Conservation (phyloP, 2,329 filamentous ascomycete species). For the Claviceps sp. region DNA sequence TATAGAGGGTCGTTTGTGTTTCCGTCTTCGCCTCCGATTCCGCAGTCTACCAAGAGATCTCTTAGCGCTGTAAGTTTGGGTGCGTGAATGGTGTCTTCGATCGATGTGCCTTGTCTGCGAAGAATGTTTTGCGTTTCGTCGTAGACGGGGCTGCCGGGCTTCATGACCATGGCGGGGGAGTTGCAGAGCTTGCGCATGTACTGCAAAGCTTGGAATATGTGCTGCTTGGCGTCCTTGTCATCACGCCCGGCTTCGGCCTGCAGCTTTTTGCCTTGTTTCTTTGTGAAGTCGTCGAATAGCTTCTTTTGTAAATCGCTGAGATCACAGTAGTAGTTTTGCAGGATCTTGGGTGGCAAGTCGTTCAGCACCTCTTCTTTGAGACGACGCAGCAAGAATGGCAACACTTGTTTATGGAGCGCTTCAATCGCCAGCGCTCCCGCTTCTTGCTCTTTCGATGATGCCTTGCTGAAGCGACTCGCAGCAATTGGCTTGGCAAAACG, state of each 20-base stretch:
- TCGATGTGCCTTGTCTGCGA: slow-evolving; percentile 60
- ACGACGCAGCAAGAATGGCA: slow-evolving; percentile 89
- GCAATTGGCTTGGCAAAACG: slow-evolving; percentile 92
- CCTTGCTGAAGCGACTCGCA: slow-evolving; percentile 88
- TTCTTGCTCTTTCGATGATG: slow-evolving; percentile 96
- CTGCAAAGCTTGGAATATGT: slow-evolving; percentile 97
- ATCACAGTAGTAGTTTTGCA: slow-evolving; percentile 99
- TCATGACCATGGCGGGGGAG: slow-evolving; percentile 90
- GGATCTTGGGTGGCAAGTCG: slow-evolving; percentile 91
- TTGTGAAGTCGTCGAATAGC: slow-evolving; percentile 91
- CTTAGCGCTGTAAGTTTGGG: slow-evolving; percentile 84
- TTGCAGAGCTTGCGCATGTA: slow-evolving; percentile 99
- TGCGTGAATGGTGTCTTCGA: slow-evolving; percentile 78
- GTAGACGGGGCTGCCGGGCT: slow-evolving; percentile 82
- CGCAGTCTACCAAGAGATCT: slow-evolving; percentile 94
- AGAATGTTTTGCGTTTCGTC: slow-evolving; percentile 75
- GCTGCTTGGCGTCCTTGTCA: slow-evolving; percentile 89
- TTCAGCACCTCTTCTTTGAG: slow-evolving; percentile 96
- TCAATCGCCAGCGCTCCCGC: slow-evolving; percentile 92
- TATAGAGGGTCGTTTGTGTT: slow-evolving; percentile 46
- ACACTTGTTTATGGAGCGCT: slow-evolving; percentile 94
- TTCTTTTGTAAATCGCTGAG: slow-evolving; percentile 88
- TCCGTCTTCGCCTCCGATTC: slow-evolving; percentile 69
- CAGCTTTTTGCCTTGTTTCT: slow-evolving; percentile 81
- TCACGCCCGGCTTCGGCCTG: slow-evolving; percentile 69